phyloP scores from a whole-genome alignment of 106 monocot genomes.

The Dioscorea alata region DNA sequence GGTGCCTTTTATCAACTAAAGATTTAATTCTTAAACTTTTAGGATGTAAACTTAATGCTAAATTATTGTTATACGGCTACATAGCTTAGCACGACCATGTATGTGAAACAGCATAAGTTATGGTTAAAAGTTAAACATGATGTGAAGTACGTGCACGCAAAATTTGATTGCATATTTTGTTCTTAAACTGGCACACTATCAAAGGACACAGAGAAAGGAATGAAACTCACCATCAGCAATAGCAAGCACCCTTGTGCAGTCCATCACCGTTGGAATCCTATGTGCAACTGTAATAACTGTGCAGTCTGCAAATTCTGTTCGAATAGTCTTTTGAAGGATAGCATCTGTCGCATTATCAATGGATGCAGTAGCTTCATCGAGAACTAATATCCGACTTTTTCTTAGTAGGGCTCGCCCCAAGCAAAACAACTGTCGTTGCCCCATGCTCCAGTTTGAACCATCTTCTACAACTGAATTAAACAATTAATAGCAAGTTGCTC shows the following conservation, averaged over 20 bases:
- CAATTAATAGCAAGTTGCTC: too few species aligned
- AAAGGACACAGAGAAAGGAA: neutral
- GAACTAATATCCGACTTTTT: conserved; percentile 73
- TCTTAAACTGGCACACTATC: too few species aligned
- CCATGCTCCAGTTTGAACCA: conserved; percentile 98
- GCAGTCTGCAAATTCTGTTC: conserved; percentile 67
- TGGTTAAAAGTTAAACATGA: too few species aligned
- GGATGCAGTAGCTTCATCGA: conserved; percentile 97
- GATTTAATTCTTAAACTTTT: too few species aligned
- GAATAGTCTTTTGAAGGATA: conserved; percentile 84
- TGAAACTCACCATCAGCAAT: conserved; percentile 75
- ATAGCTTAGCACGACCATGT: too few species aligned
- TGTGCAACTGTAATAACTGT: conserved; percentile 94
- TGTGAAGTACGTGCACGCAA: too few species aligned
- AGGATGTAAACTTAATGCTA: too few species aligned
- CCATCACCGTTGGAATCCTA: conserved; percentile 93
- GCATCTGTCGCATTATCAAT: conserved; percentile 91
- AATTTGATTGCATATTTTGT: too few species aligned
- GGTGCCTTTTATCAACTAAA: too few species aligned
- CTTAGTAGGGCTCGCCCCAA: conserved; percentile 76
- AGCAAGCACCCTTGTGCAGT: conserved; percentile 80
- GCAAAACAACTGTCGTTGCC: conserved; percentile 90
- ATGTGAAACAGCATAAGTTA: too few species aligned
- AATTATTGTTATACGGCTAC: too few species aligned
- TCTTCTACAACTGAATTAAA: conserved; percentile 62